Evolutionary conservation across 2,329 filamentous ascomycete species (phyloP).

Genomic region (Ophiostoma sp.): DNA sequence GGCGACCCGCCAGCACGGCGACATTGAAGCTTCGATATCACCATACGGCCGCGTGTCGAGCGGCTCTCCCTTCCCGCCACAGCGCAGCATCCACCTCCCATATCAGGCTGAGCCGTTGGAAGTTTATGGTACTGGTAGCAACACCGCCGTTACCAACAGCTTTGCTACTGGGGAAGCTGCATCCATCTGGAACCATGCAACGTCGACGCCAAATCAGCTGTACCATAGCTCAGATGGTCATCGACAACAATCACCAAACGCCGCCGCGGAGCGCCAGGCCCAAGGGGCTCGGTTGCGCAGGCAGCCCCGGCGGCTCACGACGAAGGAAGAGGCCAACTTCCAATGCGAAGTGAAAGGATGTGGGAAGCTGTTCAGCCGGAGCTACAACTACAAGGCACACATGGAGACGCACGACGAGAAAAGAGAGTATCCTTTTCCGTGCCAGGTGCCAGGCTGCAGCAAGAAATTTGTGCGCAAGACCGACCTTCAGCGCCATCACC

Average conservation of each 20-base stretch:
- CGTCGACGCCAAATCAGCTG: conserved; percentile 21
- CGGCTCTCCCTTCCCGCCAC: conserved; percentile 45
- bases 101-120: conserved; percentile 35
- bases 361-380: conserved; percentile 75
- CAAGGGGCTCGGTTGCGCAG: conserved; percentile 37
- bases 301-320: conserved; percentile 56
- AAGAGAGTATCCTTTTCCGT: conserved; percentile 69
- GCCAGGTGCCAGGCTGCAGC: conserved; percentile 63
- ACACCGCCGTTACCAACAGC: conserved; percentile 30
- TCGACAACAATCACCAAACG: neutral
- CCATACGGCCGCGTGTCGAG: conserved; percentile 43
- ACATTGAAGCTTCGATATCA: conserved; percentile 40
- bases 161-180: conserved; percentile 43
- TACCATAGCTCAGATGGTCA: conserved; percentile 22
- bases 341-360: conserved; percentile 69
- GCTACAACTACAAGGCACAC: conserved; percentile 85
- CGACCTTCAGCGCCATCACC: conserved; percentile 65
- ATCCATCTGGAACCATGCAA: conserved; percentile 40
- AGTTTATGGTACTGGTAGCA: conserved; percentile 35
- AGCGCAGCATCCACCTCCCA: conserved; percentile 40
- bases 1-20: conserved; percentile 39
- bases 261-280: neutral
- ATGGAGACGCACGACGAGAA: conserved; percentile 79
- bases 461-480: conserved; percentile 82
- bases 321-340: conserved; percentile 69